Evolutionary conservation across 1,284 basidiomycete species (phyloP), one percentile per base, ranked within the genome.

Genomic region (Ceratobasidium sp.): DNA sequence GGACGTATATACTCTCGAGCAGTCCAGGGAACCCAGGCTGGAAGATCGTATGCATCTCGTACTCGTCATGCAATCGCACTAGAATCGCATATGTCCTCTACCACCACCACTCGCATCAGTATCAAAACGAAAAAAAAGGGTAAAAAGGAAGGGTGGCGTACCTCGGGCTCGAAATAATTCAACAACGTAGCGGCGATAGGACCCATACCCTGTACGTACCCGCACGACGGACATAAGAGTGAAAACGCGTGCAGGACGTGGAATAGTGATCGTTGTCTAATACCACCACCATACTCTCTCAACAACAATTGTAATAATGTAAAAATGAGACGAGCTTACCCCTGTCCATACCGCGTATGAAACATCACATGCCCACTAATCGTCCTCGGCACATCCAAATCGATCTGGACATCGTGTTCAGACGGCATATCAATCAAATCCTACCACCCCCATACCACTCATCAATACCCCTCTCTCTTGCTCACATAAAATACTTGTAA

Each of bases 201-300:
- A 0, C 98, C 97, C 97, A 99, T 99, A 70, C 98, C 97, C 86
- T 99, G 98, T 77, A 97, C 97, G 85, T 99, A 99, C 2, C 97
- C 98, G 82, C 98, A 99, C n/a, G 90, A 88, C 15, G 87, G 85
- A 86, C 97, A 98, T 10, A 89, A 88, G 67, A 97, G 89, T 9
- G 96, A 97, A 83, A 98, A 96, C 61, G 91, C 92, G 84, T 99
- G 97, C 28, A 99, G 88, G 75, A 98, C 96, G 84, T 97, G 96
- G 86, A 99, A 99, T 3, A 98, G 88, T 1, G 94, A 94, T 13
- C 97, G 92, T 89, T 98, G 97, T 9, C 95, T 95, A n/a, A n/a
- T n/a, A n/a, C n/a, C n/a, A n/a, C n/a, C n/a, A n/a, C n/a, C n/a
- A n/a, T n/a, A n/a, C n/a, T 28, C 28, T 23, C 26, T 71, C n/a